phyloP scores from a whole-genome alignment of 805 yeast genomes.

The Candida alai region DNA sequence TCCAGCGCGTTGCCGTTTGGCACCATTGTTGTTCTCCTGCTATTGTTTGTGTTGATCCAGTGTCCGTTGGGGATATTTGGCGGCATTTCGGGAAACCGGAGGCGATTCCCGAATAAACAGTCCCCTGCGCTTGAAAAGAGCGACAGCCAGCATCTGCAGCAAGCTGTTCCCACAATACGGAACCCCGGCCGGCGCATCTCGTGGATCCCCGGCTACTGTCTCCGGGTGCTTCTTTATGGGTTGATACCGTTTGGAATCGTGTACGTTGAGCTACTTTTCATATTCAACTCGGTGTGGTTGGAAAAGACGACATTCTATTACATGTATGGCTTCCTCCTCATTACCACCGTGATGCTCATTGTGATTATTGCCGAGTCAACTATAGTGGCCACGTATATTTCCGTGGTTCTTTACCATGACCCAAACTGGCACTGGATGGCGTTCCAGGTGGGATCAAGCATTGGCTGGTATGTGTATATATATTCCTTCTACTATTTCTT shows the following conservation, averaged over 20 bases:
- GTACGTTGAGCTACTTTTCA: constrained; percentile 71
- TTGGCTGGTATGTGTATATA: constrained; percentile 65
- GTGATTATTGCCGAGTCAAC: constrained; percentile 69
- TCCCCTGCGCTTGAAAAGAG: background rate
- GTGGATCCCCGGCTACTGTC: constrained; percentile 14
- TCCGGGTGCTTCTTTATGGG: constrained; percentile 52
- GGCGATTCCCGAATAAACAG: background rate
- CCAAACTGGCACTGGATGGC: constrained; percentile 83
- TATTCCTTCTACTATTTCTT: constrained; percentile 68
- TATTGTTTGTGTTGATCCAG: constrained; percentile 60
- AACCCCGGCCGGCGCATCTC: constrained; percentile 12
- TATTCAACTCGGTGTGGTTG: constrained; percentile 74
- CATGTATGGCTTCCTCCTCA: constrained; percentile 72
- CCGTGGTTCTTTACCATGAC: constrained; percentile 50
- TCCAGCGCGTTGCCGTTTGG: constrained; percentile 78
- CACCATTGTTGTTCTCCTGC: constrained; percentile 58
- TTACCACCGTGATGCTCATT: constrained; percentile 55
- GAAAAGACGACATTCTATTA: constrained; percentile 76
- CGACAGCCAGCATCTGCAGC: background rate
- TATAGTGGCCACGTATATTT: constrained; percentile 62
- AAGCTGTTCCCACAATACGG: too few species aligned
- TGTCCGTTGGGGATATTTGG: constrained; percentile 75
- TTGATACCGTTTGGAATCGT: constrained; percentile 74
- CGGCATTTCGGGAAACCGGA: constrained; percentile 49
- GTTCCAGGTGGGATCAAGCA: constrained; percentile 63